These are phyloP conservation scores for Fusarium papillatum DNA, from an alignment of 2,329 filamentous ascomycete genomes.

Conservation along the genomic window DNA sequence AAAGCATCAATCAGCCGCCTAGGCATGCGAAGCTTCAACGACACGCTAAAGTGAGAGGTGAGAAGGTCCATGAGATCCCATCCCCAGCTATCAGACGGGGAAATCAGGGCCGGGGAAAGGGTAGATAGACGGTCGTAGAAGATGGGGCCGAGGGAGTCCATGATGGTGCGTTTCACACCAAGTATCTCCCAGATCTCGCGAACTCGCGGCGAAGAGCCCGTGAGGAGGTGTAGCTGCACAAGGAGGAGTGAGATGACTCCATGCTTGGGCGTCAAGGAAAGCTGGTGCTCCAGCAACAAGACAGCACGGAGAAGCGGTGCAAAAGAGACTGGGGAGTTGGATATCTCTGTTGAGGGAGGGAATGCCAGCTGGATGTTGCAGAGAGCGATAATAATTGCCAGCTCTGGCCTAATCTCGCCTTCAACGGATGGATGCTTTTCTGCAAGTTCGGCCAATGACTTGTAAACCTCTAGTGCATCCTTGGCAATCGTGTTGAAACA, in stretches of 20 bases:
- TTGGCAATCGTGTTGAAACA: constrained; percentile 43
- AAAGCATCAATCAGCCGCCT: constrained; percentile 61
- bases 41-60: constrained; percentile 59
- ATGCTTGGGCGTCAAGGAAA: constrained; percentile 59
- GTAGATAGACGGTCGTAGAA: constrained; percentile 69
- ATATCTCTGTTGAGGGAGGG: constrained; percentile 35
- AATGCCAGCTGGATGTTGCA: constrained; percentile 51
- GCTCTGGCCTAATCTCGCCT: constrained; percentile 47
- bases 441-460: constrained; percentile 22
- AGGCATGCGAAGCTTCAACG: constrained; percentile 61
- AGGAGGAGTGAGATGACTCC: constrained; percentile 63
- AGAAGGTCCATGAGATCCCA: constrained; percentile 57
- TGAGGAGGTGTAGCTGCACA: constrained; percentile 63
- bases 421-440: constrained; percentile 34
- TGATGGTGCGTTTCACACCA: constrained; percentile 69
- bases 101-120: constrained; percentile 58
- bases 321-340: constrained; percentile 34
- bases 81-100: constrained; percentile 48
- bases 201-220: constrained; percentile 63
- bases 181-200: constrained; percentile 63
- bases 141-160: constrained; percentile 67
- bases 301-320: constrained; percentile 62
- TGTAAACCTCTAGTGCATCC: constrained; percentile 36
- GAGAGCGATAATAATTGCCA: constrained; percentile 51
- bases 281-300: constrained; percentile 63